Evolutionary conservation across 768 basidiomycete genomes (phyloP).

Genomic region (Tylopilus plumbeoviolaceoides): DNA sequence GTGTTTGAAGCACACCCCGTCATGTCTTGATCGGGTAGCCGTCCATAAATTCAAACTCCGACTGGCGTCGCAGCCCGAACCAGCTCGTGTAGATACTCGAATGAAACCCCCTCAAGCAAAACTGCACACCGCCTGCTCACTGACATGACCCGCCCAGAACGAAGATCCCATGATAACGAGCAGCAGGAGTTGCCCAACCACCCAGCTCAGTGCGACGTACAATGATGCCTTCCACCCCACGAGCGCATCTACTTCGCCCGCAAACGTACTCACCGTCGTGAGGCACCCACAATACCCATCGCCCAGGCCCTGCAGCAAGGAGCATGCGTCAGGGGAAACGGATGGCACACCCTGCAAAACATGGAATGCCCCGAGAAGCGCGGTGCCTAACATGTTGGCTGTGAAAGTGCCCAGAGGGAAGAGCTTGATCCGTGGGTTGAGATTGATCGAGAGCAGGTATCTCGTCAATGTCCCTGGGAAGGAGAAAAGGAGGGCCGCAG

Average conservation of each 20-base stretch:
- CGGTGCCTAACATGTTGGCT: conserved; percentile 77
- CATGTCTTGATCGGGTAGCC: conserved; percentile 27
- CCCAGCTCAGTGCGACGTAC: conserved; percentile 70
- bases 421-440: conserved; percentile 61
- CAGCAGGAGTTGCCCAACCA: conserved; percentile 63
- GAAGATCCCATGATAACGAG: conserved; percentile 71
- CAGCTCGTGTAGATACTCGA: not conserved
- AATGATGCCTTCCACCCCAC: conserved; percentile 53
- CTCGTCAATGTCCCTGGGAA: conserved; percentile 87
- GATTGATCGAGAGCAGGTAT: conserved; percentile 65
- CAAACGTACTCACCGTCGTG: conserved; percentile 92
- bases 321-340: conserved; percentile 53
- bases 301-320: conserved; percentile 71
- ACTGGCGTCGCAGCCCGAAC: not conserved
- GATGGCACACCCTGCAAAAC: conserved; percentile 56
- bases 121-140: conserved; percentile 48
- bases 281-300: conserved; percentile 97
- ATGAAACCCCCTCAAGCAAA: conserved; percentile 25
- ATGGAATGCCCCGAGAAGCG: conserved; percentile 70
- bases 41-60: conserved; percentile 29
- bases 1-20: conserved; percentile 8
- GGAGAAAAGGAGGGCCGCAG: conserved; percentile 83
- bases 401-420: conserved; percentile 78
- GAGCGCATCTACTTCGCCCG: conserved; percentile 67
- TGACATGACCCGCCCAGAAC: conserved; percentile 46